A percentile compares a stretch with the other conserved stretches of the same genome.
These are phyloP conservation scores for Chenopodium album DNA, from an alignment of 148 eudicot species.

Conservation along the genomic window DNA sequence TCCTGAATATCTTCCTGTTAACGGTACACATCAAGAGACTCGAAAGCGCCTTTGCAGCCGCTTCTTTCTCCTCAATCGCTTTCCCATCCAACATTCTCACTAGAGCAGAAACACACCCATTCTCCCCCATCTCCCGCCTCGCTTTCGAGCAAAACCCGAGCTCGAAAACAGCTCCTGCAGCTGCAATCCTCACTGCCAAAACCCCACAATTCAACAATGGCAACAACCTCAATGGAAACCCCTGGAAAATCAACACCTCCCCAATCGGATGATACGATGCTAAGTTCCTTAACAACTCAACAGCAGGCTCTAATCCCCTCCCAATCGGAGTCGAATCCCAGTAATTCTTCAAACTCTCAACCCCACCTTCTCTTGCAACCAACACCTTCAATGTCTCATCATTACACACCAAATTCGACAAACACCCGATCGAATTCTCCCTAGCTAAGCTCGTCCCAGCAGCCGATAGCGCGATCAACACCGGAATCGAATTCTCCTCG, in stretches of 20 bases:
- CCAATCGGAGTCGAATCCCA: slow-evolving; percentile 61
- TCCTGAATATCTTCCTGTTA: slow-evolving; percentile 57
- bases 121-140: slow-evolving; percentile 71
- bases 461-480: slow-evolving; percentile 42
- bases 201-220: slow-evolving; percentile 60
- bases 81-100: slow-evolving; percentile 78
- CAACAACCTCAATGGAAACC: slow-evolving; percentile 45
- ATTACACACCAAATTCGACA: slow-evolving; percentile 50
- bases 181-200: slow-evolving; percentile 60
- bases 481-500: slow-evolving; percentile 65
- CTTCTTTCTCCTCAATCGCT: slow-evolving; percentile 68
- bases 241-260: slow-evolving; percentile 49
- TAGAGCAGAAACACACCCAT: slow-evolving; percentile 58
- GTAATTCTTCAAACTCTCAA: slow-evolving; percentile 57
- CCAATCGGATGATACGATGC: slow-evolving; percentile 49
- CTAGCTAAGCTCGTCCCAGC: slow-evolving; percentile 68
- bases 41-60: slow-evolving; percentile 64
- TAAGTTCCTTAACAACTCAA: slow-evolving; percentile 48
- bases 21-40: slow-evolving; percentile 45
- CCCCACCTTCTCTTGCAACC: slow-evolving; percentile 64
- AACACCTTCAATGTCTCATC: slow-evolving; percentile 65
- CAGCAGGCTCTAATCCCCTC: slow-evolving; percentile 52
- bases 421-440: slow-evolving; percentile 76
- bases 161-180: slow-evolving; percentile 59
- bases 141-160: slow-evolving; percentile 53